Base-by-base conservation (phyloP, 768 basidiomycete genomes). In the Lactarius psammicola region DNA sequence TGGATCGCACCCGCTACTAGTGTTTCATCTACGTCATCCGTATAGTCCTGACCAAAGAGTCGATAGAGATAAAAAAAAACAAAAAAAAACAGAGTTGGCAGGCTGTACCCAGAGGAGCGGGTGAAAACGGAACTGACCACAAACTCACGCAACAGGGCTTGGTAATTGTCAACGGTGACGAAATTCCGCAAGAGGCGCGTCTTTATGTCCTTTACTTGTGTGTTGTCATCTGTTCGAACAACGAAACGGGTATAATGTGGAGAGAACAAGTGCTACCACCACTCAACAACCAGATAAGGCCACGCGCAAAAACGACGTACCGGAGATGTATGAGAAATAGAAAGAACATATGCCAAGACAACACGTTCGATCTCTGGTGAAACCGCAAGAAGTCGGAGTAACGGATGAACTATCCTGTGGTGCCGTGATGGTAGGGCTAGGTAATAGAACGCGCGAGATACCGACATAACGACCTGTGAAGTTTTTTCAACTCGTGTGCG, bases 301-400 rank as follows among this genome's bases (percentile, higher is more conserved):
- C 23, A 36, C 10, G 20, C 40, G 34, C 17, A 18, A 38, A 56
- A 54, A 56, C 23, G 23, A 76, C 90, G 71, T 74, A 94, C 94
- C 1, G 93, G 86, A 59, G 82, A 72, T n/a, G 79, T 78, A 58
- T 81, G 81, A 8, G 86, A 84, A n/a, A 95, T 81, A 10, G 86
- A 75, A 20, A 84, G 77, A 30, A 95, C 75, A 68, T 95, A 89
- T 1, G 86, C 81, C 59, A 96, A 80, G 0, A 87, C 87, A 1
- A 94, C 82, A 4, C 90, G 84, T 68, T 89, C 87, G 0, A 90
- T 82, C 73, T 94, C 92, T n/a, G 80, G 79, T 0, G 90, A 88
- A 10, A 74, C 75, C 34, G 85, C 82, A 54, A 94, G 80, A 2
- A 97, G 80, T 15, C 90, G 83, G 40, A 98, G 77, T 7, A 98